Conservation (phyloP, 805 yeast genomes). For the Metschnikowia santaceciliae region DNA sequence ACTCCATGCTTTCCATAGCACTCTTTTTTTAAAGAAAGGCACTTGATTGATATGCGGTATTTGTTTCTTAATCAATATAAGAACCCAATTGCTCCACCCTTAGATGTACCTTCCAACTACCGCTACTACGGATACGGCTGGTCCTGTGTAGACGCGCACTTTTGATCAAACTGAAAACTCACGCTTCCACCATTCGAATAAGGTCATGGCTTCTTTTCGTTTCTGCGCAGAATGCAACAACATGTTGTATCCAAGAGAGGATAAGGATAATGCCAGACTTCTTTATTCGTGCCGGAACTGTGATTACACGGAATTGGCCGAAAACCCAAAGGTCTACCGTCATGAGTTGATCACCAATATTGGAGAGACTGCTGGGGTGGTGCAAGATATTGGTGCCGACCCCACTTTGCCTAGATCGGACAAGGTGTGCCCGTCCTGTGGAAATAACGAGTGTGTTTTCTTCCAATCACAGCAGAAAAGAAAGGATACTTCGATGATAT, state of each 20-base stretch:
- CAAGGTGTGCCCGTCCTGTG: slow-evolving; percentile 88
- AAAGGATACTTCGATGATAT: slow-evolving; percentile 91
- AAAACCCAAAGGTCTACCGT: slow-evolving; percentile 80
- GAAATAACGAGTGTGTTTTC: slow-evolving; percentile 85
- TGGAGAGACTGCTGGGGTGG: slow-evolving; percentile 96
- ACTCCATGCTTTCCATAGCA: background rate
- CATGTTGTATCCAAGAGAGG: slow-evolving; percentile 97
- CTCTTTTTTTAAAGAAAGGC: too few species aligned
- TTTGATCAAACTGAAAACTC: slow-evolving; percentile 1
- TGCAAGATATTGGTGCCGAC: slow-evolving; percentile 90
- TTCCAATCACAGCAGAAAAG: slow-evolving; percentile 95
- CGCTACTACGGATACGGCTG: background rate
- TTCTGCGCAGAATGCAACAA: slow-evolving; percentile 97
- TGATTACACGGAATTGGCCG: slow-evolving; percentile 88
- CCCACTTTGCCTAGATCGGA: slow-evolving; percentile 98
- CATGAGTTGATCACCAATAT: slow-evolving; percentile 90
- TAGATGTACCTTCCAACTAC: background rate
- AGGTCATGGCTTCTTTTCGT: slow-evolving; percentile 80
- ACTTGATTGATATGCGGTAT: background rate
- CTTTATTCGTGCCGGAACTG: slow-evolving; percentile 94
- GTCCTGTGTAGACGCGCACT: slow-evolving; percentile 3
- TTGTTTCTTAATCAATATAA: background rate
- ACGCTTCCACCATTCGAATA: background rate
- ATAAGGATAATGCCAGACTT: slow-evolving; percentile 69
- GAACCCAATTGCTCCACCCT: too few species aligned